Evolutionary conservation across 371 early-diverging fungal genomes (phyloP), one percentile per base, ranked within the genome.

Genomic region (Actinomucor elegans): DNA sequence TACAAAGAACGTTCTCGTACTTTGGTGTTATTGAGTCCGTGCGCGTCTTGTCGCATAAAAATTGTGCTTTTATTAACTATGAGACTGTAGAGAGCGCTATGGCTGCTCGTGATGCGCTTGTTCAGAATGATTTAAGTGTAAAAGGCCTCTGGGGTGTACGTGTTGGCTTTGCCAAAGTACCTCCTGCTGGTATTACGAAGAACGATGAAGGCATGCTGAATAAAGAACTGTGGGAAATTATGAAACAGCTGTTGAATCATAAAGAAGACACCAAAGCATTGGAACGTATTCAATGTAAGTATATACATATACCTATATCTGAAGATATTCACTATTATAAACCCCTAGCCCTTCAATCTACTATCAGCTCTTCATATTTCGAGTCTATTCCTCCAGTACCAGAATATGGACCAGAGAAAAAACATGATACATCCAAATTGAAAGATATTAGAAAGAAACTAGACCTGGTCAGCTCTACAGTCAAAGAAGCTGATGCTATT

Each of bases 61-160:
- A 93, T 67, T 98, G 96, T 68, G 98, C 94, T 0, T 98, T 98
- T 68, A 91, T 98, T 58, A 96, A 96, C 69, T 98, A 94, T 73
- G 88, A 87, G 15, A 73, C 68, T 26, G 75, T 89, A 20, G 93
- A 93, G 35, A 94, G 93, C 57, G 94, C 98, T 1, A 84, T 92
- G 38, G 76, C 79, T 15, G 97, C 97, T 14, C 86, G 90, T 59
- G 85, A 89, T 55, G 85, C 84, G 18, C 83, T 95, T 79, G 86
- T 94, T 57, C 92, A 92, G 24, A 85, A 87, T 51, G 91, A 94
- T 35, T 74, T 90, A 44, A 83, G 81, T 59, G 92, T 92, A 23
- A 77, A 82, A 26, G 83, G 83, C 5, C 80, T 90, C 31, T 84
- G 83, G 20, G 84, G 87, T 9, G 79, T 90, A 14, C 80, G 93